Evolutionary conservation across 1,139 yeast species (phyloP), one percentile per base, ranked within the genome.

Genomic region (Taiozyma sp.): DNA sequence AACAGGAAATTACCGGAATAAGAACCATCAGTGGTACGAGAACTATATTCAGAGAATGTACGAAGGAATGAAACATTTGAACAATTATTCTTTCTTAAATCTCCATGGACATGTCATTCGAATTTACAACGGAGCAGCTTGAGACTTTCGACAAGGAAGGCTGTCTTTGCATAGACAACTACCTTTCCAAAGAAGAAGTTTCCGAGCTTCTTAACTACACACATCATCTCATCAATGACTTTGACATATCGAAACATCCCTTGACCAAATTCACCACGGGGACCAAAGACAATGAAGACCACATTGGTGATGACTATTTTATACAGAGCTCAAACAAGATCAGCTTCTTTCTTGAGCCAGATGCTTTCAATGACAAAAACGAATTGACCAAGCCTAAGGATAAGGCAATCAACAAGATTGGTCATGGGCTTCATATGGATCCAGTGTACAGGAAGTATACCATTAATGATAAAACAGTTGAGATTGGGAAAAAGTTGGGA

Each of bases 221-320:
- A 1, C 69, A 71, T 32, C 52, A 63, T 26, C 67, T 86, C 28
- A 71, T 85, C 45, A 58, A 65, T 1, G 71, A 73, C 6, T 75
- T 86, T 49, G 82, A 84, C 55, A 60, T 83, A 7, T 62, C 68
- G 3, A 67, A 68, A n/a, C 95, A 87, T 60, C 95, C 95, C 13
- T 67, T 77, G 65, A 86, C 93, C 35, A 78, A 76, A 61, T 87
- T 87, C 72, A 80, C 82, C 47, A 86, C 95, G 1, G 80, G 78
- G 3, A 67, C 65, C 14, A 46, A 52, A 2, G 59, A 55, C 10
- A 80, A 77, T 29, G 80, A 78, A 41, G 77, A 74, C 48, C 93
- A 85, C 61, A 76, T 87, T 44, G 93, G 95, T 1, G 93, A 87
- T 64, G 74, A 77, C 34, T 87, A 87, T 65, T 87, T 87, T 63